Conservation (phyloP, 441 rosid species). For the Arabidopsis hybrid region DNA sequence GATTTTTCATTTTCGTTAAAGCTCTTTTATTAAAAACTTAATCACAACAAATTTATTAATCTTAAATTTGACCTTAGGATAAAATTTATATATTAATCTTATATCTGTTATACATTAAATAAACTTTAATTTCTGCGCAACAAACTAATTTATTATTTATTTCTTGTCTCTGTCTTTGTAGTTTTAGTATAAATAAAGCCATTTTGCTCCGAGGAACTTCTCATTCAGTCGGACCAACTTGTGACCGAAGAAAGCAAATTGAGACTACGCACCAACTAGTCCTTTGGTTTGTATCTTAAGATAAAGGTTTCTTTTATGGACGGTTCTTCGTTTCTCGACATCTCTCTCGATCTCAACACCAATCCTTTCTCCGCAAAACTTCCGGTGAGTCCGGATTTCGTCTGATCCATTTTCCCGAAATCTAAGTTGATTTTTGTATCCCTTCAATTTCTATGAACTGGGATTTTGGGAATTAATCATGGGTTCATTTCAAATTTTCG, state of each 20-base stretch:
- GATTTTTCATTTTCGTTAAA: not conserved
- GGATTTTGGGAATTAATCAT: not conserved
- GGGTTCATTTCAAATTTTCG: conserved; percentile 7
- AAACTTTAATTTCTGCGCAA: not conserved
- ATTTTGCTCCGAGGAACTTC: not conserved
- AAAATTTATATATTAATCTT: not conserved
- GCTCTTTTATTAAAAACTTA: not conserved
- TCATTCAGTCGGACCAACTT: conserved; percentile 38
- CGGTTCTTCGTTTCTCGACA: conserved; percentile 47
- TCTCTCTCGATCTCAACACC: conserved; percentile 67
- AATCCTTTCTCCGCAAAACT: conserved; percentile 48
- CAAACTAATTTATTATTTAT: not conserved
- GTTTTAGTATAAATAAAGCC: conserved; percentile 36
- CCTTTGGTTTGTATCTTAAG: conserved; percentile 16
- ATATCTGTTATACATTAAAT: not conserved
- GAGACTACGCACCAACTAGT: conserved; percentile 19
- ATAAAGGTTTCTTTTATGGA: not conserved
- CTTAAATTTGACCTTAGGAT: too few species aligned
- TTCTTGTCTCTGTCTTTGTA: conserved; percentile 5
- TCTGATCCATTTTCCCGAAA: not conserved
- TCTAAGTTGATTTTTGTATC: not conserved
- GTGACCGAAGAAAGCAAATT: conserved; percentile 43
- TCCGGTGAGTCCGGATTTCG: conserved; percentile 20
- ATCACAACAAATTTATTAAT: not conserved
- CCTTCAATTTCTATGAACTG: not conserved